These are phyloP conservation scores for Rhizopogon sp. DNA, from an alignment of 768 basidiomycete species.

Conservation along the genomic window DNA sequence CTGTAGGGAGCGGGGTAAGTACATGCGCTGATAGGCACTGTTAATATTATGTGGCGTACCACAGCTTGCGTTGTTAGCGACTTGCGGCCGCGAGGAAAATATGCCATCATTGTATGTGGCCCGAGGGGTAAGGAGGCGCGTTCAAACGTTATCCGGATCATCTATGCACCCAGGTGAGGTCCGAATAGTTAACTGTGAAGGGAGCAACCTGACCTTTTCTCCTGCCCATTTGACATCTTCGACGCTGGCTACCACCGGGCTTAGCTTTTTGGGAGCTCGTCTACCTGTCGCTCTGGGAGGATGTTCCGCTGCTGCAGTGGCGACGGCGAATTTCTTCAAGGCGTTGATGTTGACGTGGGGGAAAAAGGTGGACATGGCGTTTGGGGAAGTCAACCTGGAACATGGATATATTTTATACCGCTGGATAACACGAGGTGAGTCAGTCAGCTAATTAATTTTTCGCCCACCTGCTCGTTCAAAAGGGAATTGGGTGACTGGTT, in stretches of 20 bases:
- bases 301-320: conserved; percentile 19
- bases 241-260: conserved; percentile 15
- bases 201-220: conserved; percentile 17
- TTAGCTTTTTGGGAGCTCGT: conserved; percentile 8
- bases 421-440: conserved; percentile 6
- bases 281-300: conserved; percentile 5
- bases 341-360: conserved; percentile 23
- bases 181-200: not conserved
- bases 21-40: not conserved
- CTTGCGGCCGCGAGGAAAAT: conserved; percentile 25
- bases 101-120: conserved; percentile 23
- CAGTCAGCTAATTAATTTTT: not conserved
- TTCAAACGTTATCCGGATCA: conserved; percentile 25
- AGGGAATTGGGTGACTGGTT: not conserved
- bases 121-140: conserved; percentile 22
- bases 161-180: conserved; percentile 11
- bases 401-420: not conserved
- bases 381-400: not conserved
- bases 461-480: not conserved
- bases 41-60: conserved; percentile 10
- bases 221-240: conserved; percentile 24
- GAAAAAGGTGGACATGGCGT: conserved; percentile 13
- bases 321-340: conserved; percentile 21
- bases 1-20: conserved; percentile 9
- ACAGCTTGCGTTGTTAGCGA: conserved; percentile 24